Percentiles rank a stretch among this genome's conserved stretches.
These are phyloP conservation scores for Wickerhamiella lipophila DNA, from an alignment of 805 yeast species.

Conservation along the genomic window DNA sequence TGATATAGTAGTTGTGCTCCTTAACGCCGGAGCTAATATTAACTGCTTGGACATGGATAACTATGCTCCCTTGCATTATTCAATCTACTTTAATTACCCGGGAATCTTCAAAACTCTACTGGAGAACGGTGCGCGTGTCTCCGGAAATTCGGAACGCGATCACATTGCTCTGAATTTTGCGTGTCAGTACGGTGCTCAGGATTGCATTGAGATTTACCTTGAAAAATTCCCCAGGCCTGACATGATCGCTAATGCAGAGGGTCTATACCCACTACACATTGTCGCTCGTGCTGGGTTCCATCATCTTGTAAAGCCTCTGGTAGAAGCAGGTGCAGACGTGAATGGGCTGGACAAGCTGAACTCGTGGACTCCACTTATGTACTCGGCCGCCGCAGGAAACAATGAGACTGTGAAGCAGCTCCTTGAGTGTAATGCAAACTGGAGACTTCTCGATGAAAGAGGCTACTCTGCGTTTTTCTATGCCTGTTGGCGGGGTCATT, in stretches of 20 bases:
- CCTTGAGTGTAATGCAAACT: conserved; percentile 59
- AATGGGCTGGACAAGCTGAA: conserved; percentile 74
- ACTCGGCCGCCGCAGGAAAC: conserved; percentile 80
- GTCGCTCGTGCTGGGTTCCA: conserved; percentile 75
- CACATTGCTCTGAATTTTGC: conserved; percentile 67
- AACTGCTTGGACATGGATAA: conserved; percentile 32
- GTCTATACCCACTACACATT: conserved; percentile 76
- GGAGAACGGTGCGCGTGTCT: conserved; percentile 34
- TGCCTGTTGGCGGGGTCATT: conserved; percentile 90
- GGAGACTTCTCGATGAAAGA: conserved; percentile 60
- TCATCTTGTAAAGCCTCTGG: conserved; percentile 51
- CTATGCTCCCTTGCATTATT: conserved; percentile 66
- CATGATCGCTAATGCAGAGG: conserved; percentile 60
- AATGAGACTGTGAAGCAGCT: conserved; percentile 54
- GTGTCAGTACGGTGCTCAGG: conserved; percentile 68
- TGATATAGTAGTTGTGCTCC: conserved; percentile 33
- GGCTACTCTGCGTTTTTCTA: conserved; percentile 71
- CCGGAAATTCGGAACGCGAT: conserved; percentile 31
- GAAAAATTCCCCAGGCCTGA: conserved; percentile 31
- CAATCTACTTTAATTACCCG: conserved; percentile 57
- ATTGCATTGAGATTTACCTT: conserved; percentile 53
- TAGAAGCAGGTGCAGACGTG: conserved; percentile 46
- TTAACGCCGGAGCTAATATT: conserved; percentile 30
- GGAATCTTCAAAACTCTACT: conserved; percentile 41
- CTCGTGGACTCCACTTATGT: conserved; percentile 88